Evolutionary conservation across 2,329 filamentous ascomycete genomes (phyloP).

Genomic region (Colletotrichum zoysiae): DNA sequence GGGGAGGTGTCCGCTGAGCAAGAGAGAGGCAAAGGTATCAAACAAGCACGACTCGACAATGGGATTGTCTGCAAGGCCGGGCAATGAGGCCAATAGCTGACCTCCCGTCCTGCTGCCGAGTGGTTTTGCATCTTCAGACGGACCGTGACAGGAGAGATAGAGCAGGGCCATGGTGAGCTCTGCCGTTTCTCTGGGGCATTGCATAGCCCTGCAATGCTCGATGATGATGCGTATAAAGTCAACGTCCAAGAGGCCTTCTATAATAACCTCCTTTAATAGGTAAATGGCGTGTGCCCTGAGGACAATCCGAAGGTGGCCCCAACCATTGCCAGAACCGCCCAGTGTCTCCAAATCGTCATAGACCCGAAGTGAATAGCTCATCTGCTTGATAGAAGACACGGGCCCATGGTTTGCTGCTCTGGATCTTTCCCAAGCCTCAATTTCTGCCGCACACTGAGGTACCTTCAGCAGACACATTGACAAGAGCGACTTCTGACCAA

Average conservation of each 20-base stretch:
- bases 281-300: conserved; percentile 61
- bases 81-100: conserved; percentile 49
- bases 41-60: conserved; percentile 9
- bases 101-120: neutral
- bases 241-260: conserved; percentile 56
- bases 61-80: conserved; percentile 44
- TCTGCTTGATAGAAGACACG: conserved; percentile 50
- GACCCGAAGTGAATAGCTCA: conserved; percentile 57
- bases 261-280: conserved; percentile 57
- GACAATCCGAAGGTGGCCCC: conserved; percentile 59
- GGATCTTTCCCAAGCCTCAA: conserved; percentile 57
- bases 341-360: conserved; percentile 63
- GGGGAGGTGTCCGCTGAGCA: conserved; percentile 11
- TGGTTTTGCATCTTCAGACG: conserved; percentile 35
- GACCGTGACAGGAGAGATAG: conserved; percentile 52
- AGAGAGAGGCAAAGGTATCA: conserved; percentile 11
- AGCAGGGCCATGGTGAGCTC: conserved; percentile 54
- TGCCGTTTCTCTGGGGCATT: conserved; percentile 56
- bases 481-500: conserved; percentile 55
- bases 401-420: conserved; percentile 55
- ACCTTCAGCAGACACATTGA: conserved; percentile 63
- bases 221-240: conserved; percentile 57
- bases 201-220: conserved; percentile 54
- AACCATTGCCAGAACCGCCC: conserved; percentile 56
- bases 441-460: conserved; percentile 60